Conservation (phyloP, 164 flowering plant species). For the Santalum album region DNA sequence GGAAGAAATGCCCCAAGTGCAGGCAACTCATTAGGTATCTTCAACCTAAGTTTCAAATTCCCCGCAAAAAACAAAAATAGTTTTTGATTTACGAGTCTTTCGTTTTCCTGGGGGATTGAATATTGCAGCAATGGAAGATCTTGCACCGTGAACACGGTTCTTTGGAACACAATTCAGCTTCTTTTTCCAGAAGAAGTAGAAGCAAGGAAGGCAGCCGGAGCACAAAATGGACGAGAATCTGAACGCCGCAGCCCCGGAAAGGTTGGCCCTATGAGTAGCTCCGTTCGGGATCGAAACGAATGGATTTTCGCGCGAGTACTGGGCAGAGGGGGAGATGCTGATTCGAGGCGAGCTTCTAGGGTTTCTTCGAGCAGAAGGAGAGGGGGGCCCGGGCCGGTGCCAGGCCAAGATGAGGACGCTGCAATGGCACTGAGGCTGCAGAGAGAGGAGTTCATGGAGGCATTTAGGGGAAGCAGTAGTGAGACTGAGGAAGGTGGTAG, state of each 20-base stretch:
- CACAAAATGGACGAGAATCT: no score
- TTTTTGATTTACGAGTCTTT: no score
- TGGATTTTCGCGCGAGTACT: no score
- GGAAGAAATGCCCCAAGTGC: conserved; percentile 83
- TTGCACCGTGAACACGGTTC: conserved; percentile 83
- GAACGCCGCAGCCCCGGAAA: conserved; percentile 16
- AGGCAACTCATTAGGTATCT: conserved; percentile 73
- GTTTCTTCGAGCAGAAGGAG: conserved; percentile 20
- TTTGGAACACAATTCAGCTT: conserved; percentile 96
- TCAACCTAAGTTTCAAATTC: neutral
- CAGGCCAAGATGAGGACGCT: conserved; percentile 69
- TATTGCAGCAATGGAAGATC: conserved; percentile 73
- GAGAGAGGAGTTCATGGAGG: conserved; percentile 80
- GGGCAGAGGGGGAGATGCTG: no score
- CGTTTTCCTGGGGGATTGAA: no score
- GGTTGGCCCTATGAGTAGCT: neutral
- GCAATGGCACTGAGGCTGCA: conserved; percentile 85
- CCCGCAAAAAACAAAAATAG: no score
- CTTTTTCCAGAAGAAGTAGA: conserved; percentile 76
- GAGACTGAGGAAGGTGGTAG: no score
- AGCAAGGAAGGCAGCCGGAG: conserved; percentile 50
- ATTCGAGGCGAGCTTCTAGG: neutral
- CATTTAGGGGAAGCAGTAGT: conserved; percentile 25
- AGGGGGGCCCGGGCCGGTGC: conserved; percentile 15
- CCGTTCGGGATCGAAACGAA: no score